phyloP scores from a whole-genome alignment of 306 rosid species.

The Cucumis hystrix region DNA sequence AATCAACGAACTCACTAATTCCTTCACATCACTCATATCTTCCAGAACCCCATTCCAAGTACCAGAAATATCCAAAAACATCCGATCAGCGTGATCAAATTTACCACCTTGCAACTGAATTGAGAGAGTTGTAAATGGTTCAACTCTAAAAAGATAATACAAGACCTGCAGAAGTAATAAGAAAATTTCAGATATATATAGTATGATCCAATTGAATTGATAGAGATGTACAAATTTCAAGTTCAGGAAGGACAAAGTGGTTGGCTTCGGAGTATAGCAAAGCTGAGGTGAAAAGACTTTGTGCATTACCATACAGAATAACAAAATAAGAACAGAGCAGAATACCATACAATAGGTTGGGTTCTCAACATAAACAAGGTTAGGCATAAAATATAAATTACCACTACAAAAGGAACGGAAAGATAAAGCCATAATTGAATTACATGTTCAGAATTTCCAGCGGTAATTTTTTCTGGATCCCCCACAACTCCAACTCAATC shows the following conservation, averaged over 20 bases:
- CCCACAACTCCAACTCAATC: background rate
- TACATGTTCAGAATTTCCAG: background rate
- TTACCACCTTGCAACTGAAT: slow-evolving; percentile 96
- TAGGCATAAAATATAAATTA: background rate
- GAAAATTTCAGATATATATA: background rate
- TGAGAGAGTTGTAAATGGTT: slow-evolving; percentile 90
- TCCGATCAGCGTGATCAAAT: slow-evolving; percentile 97
- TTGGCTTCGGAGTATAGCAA: background rate
- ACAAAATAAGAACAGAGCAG: background rate
- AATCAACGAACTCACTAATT: slow-evolving; percentile 52
- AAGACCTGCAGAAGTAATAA: slow-evolving; percentile 58
- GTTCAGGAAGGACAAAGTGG: background rate
- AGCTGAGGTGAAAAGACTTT: background rate
- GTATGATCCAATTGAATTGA: background rate
- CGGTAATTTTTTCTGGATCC: background rate
- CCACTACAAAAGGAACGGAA: background rate
- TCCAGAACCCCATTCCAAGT: slow-evolving; percentile 97
- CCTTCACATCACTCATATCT: slow-evolving; percentile 98
- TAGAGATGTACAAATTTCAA: background rate
- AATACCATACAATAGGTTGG: background rate
- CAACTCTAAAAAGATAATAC: slow-evolving; percentile 88
- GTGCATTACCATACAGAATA: background rate
- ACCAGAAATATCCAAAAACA: slow-evolving; percentile 83
- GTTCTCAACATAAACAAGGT: background rate
- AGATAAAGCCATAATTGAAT: background rate